A percentile compares a stretch with the other conserved stretches of the same genome.
Conservation (phyloP, 2,329 filamentous ascomycete genomes). For the Lithohypha guttulata region DNA sequence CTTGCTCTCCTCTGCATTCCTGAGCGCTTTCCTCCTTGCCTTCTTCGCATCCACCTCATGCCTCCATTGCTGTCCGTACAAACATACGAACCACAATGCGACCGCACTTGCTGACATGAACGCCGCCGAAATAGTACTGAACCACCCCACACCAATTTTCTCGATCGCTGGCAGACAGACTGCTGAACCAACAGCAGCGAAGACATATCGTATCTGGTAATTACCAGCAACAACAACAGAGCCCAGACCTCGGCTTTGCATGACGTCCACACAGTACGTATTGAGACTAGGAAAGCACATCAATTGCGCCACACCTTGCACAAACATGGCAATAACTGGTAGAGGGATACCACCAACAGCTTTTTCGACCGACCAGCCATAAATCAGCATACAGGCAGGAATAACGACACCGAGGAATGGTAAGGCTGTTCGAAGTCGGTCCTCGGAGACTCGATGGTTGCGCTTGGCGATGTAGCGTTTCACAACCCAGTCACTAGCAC, state of each 20-base stretch:
- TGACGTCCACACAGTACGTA: constrained; percentile 73
- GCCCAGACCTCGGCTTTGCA: constrained; percentile 50
- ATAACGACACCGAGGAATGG: constrained; percentile 48
- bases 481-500: constrained; percentile 58
- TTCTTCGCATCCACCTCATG: constrained; percentile 42
- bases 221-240: constrained; percentile 71
- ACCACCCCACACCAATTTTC: constrained; percentile 69
- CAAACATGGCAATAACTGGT: constrained; percentile 62
- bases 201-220: constrained; percentile 66
- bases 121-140: constrained; percentile 55
- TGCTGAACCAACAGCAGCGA: constrained; percentile 60
- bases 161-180: constrained; percentile 65
- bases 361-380: constrained; percentile 54
- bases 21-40: constrained; percentile 25
- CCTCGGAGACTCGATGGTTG: constrained; percentile 54
- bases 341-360: constrained; percentile 43
- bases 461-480: constrained; percentile 52
- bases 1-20: constrained; percentile 13
- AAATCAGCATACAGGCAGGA: constrained; percentile 55
- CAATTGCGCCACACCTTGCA: constrained; percentile 62
- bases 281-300: constrained; percentile 68
- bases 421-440: constrained; percentile 52
- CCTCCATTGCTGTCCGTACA: constrained; percentile 43
- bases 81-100: constrained; percentile 39
- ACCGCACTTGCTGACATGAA: constrained; percentile 43